Evolutionary conservation across 1,284 basidiomycete genomes (phyloP).

Genomic region (Cystobasidium pallidum): DNA sequence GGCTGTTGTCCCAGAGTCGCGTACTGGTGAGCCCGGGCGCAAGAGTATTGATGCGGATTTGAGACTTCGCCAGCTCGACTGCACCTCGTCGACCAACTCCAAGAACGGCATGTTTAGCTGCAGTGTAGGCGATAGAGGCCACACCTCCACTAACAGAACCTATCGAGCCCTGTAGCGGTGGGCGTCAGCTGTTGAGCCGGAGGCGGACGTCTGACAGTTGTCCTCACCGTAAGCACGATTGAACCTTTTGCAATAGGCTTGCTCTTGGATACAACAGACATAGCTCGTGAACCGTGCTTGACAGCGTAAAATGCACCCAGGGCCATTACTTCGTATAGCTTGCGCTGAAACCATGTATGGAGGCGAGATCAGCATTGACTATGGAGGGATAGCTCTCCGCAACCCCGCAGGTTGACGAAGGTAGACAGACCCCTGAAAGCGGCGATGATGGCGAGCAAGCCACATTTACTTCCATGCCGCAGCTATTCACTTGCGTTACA

Average conservation of each 20-base stretch:
- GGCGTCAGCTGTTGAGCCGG: background rate
- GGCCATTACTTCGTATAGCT: slow-evolving; percentile 25
- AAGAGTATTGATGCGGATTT: slow-evolving; percentile 18
- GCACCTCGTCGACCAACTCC: slow-evolving; percentile 33
- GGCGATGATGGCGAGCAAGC: too few relatives aligned
- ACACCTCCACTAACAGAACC: slow-evolving; percentile 27
- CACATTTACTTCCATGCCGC: too few relatives aligned
- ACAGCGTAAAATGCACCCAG: slow-evolving; percentile 34
- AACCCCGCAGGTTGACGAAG: too few relatives aligned
- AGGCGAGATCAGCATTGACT: background rate
- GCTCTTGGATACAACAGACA: slow-evolving; percentile 23
- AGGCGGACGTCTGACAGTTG: too few relatives aligned
- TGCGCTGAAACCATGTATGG: background rate
- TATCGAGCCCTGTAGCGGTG: slow-evolving; percentile 20
- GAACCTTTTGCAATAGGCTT: slow-evolving; percentile 31
- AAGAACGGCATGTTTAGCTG: slow-evolving; percentile 33
- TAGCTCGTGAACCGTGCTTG: slow-evolving; percentile 42
- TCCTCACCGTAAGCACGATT: slow-evolving; percentile 25
- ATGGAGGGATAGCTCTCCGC: too few relatives aligned
- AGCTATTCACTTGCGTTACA: too few relatives aligned
- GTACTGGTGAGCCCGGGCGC: slow-evolving; percentile 18
- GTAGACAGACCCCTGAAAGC: too few relatives aligned
- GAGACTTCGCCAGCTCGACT: slow-evolving; percentile 23
- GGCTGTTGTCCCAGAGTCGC: slow-evolving; percentile 6
- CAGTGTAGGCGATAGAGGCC: slow-evolving; percentile 33